A percentile compares a stretch with the other conserved stretches of the same genome.
These are phyloP conservation scores for Dactylellina haptotyla DNA, from an alignment of 2,329 filamentous ascomycete genomes.

Conservation along the genomic window DNA sequence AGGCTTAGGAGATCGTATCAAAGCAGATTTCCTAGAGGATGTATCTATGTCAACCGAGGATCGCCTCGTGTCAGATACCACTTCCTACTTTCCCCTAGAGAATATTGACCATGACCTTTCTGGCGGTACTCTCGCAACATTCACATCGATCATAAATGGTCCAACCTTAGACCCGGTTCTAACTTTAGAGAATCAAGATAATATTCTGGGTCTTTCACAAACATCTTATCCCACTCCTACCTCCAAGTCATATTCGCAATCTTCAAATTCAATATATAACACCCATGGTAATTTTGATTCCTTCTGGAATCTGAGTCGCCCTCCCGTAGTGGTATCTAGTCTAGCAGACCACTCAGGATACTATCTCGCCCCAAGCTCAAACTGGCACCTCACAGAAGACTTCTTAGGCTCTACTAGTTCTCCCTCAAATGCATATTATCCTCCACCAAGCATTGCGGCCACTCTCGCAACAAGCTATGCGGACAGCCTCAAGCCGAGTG, in stretches of 20 bases:
- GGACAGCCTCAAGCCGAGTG: slow-evolving; percentile 28
- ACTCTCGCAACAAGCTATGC: slow-evolving; percentile 28
- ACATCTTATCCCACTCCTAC: slow-evolving; percentile 7
- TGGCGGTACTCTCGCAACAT: slow-evolving; percentile 29
- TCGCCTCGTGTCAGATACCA: slow-evolving; percentile 17
- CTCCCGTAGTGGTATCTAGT: slow-evolving; percentile 32
- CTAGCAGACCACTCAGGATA: slow-evolving; percentile 39
- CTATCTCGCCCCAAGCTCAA: slow-evolving; percentile 31
- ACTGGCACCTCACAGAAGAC: slow-evolving; percentile 38
- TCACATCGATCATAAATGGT: slow-evolving; percentile 41
- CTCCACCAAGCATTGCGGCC: slow-evolving; percentile 29
- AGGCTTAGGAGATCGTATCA: slow-evolving; percentile 17
- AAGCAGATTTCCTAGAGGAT: slow-evolving; percentile 40
- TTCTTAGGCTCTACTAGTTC: slow-evolving; percentile 37
- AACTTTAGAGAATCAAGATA: slow-evolving; percentile 47
- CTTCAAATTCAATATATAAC: slow-evolving; percentile 13
- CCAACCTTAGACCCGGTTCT: slow-evolving; percentile 39
- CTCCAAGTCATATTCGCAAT: slow-evolving; percentile 35
- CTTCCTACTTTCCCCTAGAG: slow-evolving; percentile 13
- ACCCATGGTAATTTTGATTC: slow-evolving; percentile 34
- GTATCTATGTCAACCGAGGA: slow-evolving; percentile 33
- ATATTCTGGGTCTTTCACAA: slow-evolving; percentile 30
- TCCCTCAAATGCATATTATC: slow-evolving; percentile 34
- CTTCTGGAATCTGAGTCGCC: slow-evolving; percentile 32
- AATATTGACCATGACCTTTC: slow-evolving; percentile 24